These are phyloP conservation scores for Ganoderma leucocontextum DNA, from an alignment of 1,284 basidiomycete genomes.

Conservation along the genomic window DNA sequence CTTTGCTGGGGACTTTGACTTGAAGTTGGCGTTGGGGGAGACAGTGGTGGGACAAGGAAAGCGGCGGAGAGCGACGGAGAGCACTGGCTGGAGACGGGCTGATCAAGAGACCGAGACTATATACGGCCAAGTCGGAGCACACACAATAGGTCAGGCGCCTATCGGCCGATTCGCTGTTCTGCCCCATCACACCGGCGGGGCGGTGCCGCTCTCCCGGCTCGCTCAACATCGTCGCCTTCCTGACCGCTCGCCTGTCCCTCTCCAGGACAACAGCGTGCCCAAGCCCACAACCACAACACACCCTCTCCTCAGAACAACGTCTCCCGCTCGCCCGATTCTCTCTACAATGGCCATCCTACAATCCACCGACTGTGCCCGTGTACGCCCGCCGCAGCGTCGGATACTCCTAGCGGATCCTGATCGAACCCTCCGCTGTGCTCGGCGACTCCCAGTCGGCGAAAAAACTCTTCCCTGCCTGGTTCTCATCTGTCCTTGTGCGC, in stretches of 20 bases:
- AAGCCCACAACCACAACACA: constrained; percentile 2
- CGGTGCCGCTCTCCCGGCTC: constrained; percentile 14
- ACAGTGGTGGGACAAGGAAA: not conserved
- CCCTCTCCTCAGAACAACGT: constrained; percentile 15
- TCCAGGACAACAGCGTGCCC: constrained; percentile 9
- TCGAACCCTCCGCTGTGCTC: constrained; percentile 12
- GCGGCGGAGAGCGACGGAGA: constrained; percentile 1
- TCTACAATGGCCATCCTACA: not conserved
- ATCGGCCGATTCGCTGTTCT: not conserved
- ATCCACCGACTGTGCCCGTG: not conserved
- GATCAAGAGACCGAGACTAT: constrained; percentile 8
- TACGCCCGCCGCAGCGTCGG: not conserved
- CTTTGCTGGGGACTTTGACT: not conserved
- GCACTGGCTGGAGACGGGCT: not conserved
- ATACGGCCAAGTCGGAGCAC: constrained; percentile 8
- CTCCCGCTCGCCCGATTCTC: not conserved
- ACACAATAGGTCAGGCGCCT: constrained; percentile 11
- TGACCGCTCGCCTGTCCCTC: constrained; percentile 3
- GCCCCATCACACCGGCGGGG: constrained; percentile 4
- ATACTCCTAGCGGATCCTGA: constrained; percentile 3
- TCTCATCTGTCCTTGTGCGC: not conserved
- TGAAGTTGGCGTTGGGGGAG: not conserved
- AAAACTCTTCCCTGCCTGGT: constrained; percentile 9
- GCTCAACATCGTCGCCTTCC: not conserved
- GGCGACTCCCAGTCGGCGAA: not conserved